Evolutionary conservation across 768 basidiomycete species (phyloP).

Genomic region (Psilocybe cyanescens): DNA sequence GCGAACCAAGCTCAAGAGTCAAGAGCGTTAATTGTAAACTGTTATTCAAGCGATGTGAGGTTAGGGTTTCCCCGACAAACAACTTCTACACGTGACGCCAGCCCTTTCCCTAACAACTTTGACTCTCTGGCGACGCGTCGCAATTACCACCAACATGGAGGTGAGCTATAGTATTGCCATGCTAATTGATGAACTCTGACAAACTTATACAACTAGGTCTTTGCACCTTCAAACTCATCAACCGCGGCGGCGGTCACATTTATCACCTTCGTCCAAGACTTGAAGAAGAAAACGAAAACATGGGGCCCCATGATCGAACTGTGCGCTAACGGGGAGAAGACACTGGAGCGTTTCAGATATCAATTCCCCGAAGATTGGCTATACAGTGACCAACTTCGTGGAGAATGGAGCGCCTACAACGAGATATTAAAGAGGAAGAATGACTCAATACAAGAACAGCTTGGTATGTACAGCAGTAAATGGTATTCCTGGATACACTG

Average conservation of each 20-base stretch:
- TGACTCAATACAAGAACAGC: conserved; percentile 97
- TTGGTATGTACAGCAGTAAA: conserved; percentile 60
- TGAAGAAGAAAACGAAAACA: conserved; percentile 95
- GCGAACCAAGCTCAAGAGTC: conserved; percentile 4
- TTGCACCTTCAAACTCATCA: conserved; percentile 83
- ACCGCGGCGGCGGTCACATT: conserved; percentile 98
- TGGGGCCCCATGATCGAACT: conserved; percentile 97
- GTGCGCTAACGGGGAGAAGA: conserved; percentile 95
- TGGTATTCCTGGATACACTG: background rate
- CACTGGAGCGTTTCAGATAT: conserved; percentile 94
- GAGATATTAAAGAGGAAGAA: conserved; percentile 98
- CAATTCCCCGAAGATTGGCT: conserved; percentile 98
- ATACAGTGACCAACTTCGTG: conserved; percentile 95
- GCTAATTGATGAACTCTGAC: background rate
- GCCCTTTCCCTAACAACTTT: conserved; percentile 23
- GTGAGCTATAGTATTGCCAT: conserved; percentile 26
- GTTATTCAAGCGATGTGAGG: background rate
- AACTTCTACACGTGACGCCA: conserved; percentile 25
- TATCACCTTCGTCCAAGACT: conserved; percentile 99
- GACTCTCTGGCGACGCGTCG: conserved; percentile 39
- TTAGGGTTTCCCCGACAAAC: conserved; percentile 19
- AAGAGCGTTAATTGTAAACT: background rate
- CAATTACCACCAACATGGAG: conserved; percentile 44
- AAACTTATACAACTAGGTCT: conserved; percentile 43
- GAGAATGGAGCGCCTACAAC: conserved; percentile 98